Evolutionary conservation across 331 rosid genomes (phyloP).

Genomic region (Dryas integrifolia): DNA sequence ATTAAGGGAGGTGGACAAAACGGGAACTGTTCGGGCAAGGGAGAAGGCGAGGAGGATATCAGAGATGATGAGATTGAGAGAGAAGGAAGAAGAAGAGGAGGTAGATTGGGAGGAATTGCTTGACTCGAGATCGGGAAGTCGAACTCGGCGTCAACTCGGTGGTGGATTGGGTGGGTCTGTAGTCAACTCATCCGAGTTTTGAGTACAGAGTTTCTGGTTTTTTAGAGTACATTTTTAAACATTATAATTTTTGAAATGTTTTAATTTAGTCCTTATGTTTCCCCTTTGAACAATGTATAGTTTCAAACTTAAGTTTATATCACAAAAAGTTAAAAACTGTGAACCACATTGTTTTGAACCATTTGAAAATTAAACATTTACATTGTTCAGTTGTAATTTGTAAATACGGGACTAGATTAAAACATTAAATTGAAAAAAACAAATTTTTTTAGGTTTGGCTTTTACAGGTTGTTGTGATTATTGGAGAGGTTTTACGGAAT

Average conservation of each 20-base stretch:
- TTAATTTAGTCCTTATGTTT: background rate
- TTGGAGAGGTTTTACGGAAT: background rate
- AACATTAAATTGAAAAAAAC: background rate
- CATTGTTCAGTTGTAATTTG: background rate
- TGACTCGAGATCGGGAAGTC: constrained; percentile 46
- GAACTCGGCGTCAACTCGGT: constrained; percentile 21
- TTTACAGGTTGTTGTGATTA: background rate
- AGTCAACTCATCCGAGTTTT: constrained; percentile 50
- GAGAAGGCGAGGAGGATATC: constrained; percentile 56
- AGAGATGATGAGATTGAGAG: constrained; percentile 54
- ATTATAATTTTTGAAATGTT: background rate
- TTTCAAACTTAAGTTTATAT: no score
- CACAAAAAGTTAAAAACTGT: no score
- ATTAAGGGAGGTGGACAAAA: constrained; percentile 50
- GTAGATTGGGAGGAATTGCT: constrained; percentile 81
- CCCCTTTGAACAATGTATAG: background rate
- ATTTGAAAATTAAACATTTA: no score
- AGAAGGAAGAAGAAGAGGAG: constrained; percentile 53
- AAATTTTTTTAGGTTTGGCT: background rate
- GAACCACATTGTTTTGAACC: no score
- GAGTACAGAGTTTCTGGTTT: constrained; percentile 27
- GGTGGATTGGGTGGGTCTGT: constrained; percentile 25
- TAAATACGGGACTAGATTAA: background rate
- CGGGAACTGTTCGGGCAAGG: constrained; percentile 42
- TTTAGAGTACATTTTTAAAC: background rate